A percentile compares a stretch with the other conserved stretches of the same genome.
Conservation (phyloP, 257 asterid species). For the Gynochthodes officinalis region DNA sequence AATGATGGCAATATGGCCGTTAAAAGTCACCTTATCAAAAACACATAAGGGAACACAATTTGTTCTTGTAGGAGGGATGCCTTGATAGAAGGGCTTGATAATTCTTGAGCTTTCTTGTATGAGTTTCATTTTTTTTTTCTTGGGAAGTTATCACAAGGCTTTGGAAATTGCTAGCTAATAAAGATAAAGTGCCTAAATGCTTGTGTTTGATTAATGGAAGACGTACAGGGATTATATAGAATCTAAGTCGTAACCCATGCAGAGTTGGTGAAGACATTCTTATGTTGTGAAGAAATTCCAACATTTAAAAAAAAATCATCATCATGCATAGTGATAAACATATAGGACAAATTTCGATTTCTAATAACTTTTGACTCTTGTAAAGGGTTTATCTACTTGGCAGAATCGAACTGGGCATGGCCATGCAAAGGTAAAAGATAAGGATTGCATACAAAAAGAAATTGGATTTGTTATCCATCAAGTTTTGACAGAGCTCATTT, state of each 20-base stretch:
- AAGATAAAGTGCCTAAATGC: background rate
- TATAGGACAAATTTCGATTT: too few species aligned
- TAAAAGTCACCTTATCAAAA: conserved; percentile 63
- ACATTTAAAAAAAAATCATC: too few species aligned
- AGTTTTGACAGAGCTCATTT: too few species aligned
- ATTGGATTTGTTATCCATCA: too few species aligned
- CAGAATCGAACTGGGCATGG: too few species aligned
- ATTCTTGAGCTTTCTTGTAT: conserved; percentile 55
- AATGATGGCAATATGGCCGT: conserved; percentile 68
- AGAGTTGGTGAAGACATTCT: background rate
- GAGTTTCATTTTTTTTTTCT: conserved; percentile 36
- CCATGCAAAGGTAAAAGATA: too few species aligned
- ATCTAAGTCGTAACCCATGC: background rate
- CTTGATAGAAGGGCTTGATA: conserved; percentile 59
- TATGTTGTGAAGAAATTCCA: too few species aligned
- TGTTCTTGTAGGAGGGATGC: conserved; percentile 37
- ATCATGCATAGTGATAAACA: too few species aligned
- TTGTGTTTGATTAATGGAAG: conserved; percentile 1
- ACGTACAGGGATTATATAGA: conserved; percentile 15
- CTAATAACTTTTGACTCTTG: too few species aligned
- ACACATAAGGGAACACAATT: conserved; percentile 49
- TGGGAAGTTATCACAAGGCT: conserved; percentile 14
- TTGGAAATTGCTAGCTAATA: background rate
- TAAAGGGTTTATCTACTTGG: too few species aligned
- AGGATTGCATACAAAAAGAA: too few species aligned